Base-by-base conservation (phyloP, 2,329 filamentous ascomycete genomes). In the Canariomyces notabilis region DNA sequence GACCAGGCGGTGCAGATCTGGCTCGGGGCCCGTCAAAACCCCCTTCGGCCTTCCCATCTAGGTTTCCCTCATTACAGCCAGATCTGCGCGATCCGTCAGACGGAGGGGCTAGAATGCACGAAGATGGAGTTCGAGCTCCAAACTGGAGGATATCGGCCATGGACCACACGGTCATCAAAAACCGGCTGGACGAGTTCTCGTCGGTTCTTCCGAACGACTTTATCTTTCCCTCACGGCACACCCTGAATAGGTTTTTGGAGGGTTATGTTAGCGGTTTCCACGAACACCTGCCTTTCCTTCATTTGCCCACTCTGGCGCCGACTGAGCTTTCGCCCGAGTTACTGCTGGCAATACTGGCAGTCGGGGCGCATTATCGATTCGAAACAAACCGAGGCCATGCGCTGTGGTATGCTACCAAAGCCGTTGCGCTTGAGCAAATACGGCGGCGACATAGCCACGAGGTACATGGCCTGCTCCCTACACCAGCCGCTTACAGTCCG, bases 201-300 rank as follows among this genome's bases (percentile, higher is more conserved):
- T 69, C 73, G 1, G 75, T 82, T 4, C 62, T 84, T 18, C 77
- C 81, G 0, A 69, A 66, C 42, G 79, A 80, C 54, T 87, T 87
- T 53, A 73, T 79, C 3, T 77, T 87, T 40, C 83, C 84, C 1
- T 86, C 83, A 4, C 75, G 83, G 3, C 76, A 86, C 54, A 85
- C 84, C 0, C 61, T 87, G 21, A 82, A 80, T 2, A 69, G 84
- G 26, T 87, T 87, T 51, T 64, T 87, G 23, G 82, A 85, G 48
- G 83, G 82, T 1, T 88, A 86, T 56, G 76, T 86, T 43, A 78
- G 75, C 48, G 82, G 83, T 0, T 86, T 87, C 48, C 63, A 80
- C 47, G 70, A 75, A 20, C 75, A 79, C 49, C 68, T 80, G 33
- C 77, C 76, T 0, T 79, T 87, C 50, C 67, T 88, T 21, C 84